A percentile compares a stretch with the other conserved stretches of the same genome.
Evolutionary conservation across 2,329 filamentous ascomycete genomes (phyloP).

Genomic region (Byssothecium circinans): DNA sequence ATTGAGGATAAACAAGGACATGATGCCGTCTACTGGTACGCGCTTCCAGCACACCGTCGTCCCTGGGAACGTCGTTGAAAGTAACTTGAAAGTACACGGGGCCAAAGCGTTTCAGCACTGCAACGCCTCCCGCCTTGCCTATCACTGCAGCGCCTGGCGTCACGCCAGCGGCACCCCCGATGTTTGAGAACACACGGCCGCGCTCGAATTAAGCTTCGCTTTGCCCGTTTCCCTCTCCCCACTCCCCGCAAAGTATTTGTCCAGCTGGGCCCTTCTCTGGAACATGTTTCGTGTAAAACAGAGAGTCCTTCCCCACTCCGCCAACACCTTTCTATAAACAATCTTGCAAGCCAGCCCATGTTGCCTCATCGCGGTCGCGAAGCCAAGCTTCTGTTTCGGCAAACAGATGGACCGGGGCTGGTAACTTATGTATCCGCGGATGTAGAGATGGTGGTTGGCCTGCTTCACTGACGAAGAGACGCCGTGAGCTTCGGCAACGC

Average conservation of each 20-base stretch:
- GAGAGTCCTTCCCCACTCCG: background rate
- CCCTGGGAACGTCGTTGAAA: background rate
- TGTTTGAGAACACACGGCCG: slow-evolving; percentile 20
- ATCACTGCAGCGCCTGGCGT: background rate
- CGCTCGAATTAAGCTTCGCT: slow-evolving; percentile 30
- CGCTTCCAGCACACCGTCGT: background rate
- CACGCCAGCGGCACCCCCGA: slow-evolving; percentile 7
- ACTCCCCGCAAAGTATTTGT: background rate
- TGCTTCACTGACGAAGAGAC: background rate
- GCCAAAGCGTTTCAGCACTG: slow-evolving; percentile 12
- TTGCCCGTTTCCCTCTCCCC: background rate
- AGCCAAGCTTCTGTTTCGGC: slow-evolving; percentile 7
- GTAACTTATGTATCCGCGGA: background rate
- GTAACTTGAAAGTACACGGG: background rate
- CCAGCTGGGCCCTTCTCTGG: slow-evolving; percentile 3
- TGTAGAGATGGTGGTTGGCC: slow-evolving; percentile 1
- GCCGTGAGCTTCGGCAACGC: slow-evolving; percentile 1
- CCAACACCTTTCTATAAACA: slow-evolving; percentile 3
- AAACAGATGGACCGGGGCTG: slow-evolving; percentile 6
- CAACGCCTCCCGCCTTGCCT: slow-evolving; percentile 9
- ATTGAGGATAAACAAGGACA: background rate
- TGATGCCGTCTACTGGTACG: background rate
- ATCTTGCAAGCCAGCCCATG: slow-evolving; percentile 5
- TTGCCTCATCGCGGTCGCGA: slow-evolving; percentile 6
- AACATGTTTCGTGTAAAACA: slow-evolving; percentile 18